These are phyloP conservation scores for Clavaria fumosa DNA, from an alignment of 768 basidiomycete species.

Conservation along the genomic window DNA sequence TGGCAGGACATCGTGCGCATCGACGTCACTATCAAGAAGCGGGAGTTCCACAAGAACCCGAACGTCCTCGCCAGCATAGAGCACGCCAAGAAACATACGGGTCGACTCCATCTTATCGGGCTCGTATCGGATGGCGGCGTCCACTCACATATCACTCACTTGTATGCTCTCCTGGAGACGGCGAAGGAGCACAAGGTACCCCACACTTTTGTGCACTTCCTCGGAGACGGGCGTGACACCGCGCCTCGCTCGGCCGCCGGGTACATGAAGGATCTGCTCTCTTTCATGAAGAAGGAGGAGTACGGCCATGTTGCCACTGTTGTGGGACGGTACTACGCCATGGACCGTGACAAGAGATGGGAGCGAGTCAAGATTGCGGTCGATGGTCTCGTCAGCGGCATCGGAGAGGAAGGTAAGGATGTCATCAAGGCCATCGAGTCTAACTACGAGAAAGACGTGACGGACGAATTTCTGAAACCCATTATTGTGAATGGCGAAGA, in stretches of 20 bases:
- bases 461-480: conserved; percentile 93
- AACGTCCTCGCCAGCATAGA: conserved; percentile 59
- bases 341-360: conserved; percentile 97
- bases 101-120: conserved; percentile 79
- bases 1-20: conserved; percentile 98
- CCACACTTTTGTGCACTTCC: conserved; percentile 82
- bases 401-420: conserved; percentile 37
- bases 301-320: conserved; percentile 76
- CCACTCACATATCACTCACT: conserved; percentile 88
- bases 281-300: conserved; percentile 62
- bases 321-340: conserved; percentile 86
- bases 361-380: conserved; percentile 84
- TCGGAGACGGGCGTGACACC: conserved; percentile 91
- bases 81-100: conserved; percentile 67
- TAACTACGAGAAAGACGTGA: conserved; percentile 75
- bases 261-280: conserved; percentile 63
- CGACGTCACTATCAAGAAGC: conserved; percentile 82
- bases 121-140: conserved; percentile 92
- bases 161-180: conserved; percentile 80
- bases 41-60: conserved; percentile 67
- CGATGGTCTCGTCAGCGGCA: conserved; percentile 69
- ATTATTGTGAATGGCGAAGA: conserved; percentile 74
- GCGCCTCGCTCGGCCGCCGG: conserved; percentile 70
- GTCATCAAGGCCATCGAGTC: conserved; percentile 51
- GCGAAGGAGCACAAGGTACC: conserved; percentile 79